Evolutionary conservation across 75 land plant genomes (phyloP).

Genomic region (Cunninghamia lanceolata): DNA sequence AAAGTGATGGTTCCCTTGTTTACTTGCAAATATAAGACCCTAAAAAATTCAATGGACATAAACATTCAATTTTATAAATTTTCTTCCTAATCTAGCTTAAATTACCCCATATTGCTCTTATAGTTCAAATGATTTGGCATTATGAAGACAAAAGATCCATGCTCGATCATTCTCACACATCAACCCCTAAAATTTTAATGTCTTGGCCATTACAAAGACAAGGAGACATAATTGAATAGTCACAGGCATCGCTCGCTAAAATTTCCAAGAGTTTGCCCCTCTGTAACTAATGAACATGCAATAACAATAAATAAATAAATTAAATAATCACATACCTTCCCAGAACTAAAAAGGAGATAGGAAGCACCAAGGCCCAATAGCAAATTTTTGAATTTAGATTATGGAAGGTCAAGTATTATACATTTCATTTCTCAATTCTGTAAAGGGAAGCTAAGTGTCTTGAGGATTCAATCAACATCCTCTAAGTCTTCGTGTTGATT

Average conservation of each 20-base stretch:
- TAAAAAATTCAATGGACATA: neutral
- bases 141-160: neutral
- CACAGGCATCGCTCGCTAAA: neutral
- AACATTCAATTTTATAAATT: neutral
- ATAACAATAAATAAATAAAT: neutral
- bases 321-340: slow-evolving; percentile 81
- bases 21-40: neutral
- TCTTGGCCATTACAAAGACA: neutral
- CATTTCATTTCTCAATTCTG: slow-evolving; percentile 89
- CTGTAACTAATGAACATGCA: neutral
- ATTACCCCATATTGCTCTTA: neutral
- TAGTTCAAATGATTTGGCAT: neutral
- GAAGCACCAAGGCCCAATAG: slow-evolving; percentile 77
- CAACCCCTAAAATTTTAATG: neutral
- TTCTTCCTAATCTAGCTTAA: neutral
- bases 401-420: slow-evolving; percentile 86
- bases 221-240: neutral
- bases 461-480: slow-evolving; percentile 77
- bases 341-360: slow-evolving; percentile 80
- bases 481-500: slow-evolving; percentile 76
- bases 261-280: neutral
- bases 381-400: slow-evolving; percentile 83
- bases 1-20: neutral
- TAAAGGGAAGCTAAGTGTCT: slow-evolving; percentile 93
- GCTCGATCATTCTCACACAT: neutral